phyloP scores from a whole-genome alignment of 169 alveolate species.

The Plasmodium blacklocki region DNA sequence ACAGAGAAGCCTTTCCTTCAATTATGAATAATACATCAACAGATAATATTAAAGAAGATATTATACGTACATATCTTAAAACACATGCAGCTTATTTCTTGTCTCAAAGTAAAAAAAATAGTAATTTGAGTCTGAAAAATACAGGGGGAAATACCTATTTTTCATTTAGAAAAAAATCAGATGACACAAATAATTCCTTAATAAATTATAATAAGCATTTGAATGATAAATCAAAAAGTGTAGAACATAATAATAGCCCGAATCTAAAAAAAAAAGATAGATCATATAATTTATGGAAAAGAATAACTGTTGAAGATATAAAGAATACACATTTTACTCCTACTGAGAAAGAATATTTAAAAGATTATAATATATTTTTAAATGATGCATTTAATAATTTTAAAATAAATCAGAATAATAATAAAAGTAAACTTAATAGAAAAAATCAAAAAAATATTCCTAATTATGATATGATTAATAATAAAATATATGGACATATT shows the following conservation, averaged over 20 bases:
- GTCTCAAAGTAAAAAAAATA: conserved; percentile 32
- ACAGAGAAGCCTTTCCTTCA: conserved; percentile 71
- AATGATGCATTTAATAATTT: conserved; percentile 33
- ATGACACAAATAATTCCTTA: not conserved
- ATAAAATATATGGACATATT: not conserved
- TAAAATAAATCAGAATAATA: not conserved
- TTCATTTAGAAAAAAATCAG: conserved; percentile 4
- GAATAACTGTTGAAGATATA: conserved; percentile 21
- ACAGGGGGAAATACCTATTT: not conserved
- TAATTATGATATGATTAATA: conserved; percentile 1
- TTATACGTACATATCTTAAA: conserved; percentile 65
- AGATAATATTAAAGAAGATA: conserved; percentile 48
- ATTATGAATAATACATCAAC: conserved; percentile 26
- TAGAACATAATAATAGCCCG: not conserved
- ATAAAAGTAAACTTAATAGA: not conserved
- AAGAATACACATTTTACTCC: conserved; percentile 15
- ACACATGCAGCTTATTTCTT: conserved; percentile 63
- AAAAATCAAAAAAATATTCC: not conserved
- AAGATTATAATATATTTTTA: conserved; percentile 8
- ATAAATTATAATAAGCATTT: conserved; percentile 1
- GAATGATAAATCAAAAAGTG: not conserved
- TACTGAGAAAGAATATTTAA: not conserved
- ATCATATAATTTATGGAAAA: conserved; percentile 59
- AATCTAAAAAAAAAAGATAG: conserved; percentile 16
- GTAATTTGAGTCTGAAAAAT: conserved; percentile 12